phyloP scores from a whole-genome alignment of 1,139 yeast species.

The Pichia kudriavzevii region DNA sequence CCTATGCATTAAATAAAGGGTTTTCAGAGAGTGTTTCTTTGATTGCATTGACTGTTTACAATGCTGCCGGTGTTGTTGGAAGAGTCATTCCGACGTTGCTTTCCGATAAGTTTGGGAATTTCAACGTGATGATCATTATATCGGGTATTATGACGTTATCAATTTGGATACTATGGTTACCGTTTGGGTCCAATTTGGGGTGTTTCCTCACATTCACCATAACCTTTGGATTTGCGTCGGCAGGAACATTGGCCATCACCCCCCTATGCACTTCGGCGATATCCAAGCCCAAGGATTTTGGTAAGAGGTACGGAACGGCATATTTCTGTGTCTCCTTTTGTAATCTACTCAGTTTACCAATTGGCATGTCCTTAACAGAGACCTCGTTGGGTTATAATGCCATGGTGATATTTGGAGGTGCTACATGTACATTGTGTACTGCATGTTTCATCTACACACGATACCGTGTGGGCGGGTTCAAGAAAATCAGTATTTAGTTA shows the following conservation, averaged over 20 bases:
- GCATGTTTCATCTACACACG: constrained; percentile 21
- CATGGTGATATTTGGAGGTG: constrained; percentile 34
- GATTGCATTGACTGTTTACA: constrained; percentile 46
- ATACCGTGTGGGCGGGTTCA: constrained; percentile 20
- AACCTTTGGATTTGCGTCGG: constrained; percentile 46
- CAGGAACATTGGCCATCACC: constrained; percentile 40
- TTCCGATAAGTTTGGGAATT: constrained; percentile 52
- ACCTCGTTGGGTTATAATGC: constrained; percentile 29
- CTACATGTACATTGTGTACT: constrained; percentile 29
- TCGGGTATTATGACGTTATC: constrained; percentile 36
- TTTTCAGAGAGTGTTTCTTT: constrained; percentile 45
- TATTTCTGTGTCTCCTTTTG: constrained; percentile 39
- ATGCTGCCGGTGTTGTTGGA: constrained; percentile 54
- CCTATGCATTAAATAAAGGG: constrained; percentile 49
- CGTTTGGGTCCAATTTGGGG: constrained; percentile 36
- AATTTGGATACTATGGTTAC: constrained; percentile 42
- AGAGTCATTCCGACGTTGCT: constrained; percentile 47
- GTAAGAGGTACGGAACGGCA: constrained; percentile 41
- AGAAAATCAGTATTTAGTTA: constrained; percentile 2
- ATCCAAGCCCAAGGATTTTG: constrained; percentile 42
- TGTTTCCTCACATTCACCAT: constrained; percentile 42
- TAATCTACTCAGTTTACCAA: constrained; percentile 40
- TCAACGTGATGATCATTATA: constrained; percentile 42
- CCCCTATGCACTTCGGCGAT: constrained; percentile 48
- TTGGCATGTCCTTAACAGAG: constrained; percentile 40